Evolutionary conservation across 2,329 filamentous ascomycete genomes (phyloP).

Genomic region (Paraphaeosphaeria minitans): DNA sequence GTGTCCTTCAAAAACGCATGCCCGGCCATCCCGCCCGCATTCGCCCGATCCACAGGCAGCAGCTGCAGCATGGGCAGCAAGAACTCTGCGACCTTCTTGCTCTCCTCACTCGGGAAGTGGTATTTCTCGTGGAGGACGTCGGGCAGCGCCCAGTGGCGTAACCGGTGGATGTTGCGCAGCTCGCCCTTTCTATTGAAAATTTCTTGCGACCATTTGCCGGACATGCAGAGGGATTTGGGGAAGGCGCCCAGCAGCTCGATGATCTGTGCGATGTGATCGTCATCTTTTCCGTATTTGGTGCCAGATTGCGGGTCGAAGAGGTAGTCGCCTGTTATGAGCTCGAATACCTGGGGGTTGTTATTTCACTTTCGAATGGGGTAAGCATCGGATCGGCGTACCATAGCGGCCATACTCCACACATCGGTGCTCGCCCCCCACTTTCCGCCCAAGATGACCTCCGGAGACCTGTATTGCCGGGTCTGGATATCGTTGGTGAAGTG

Average conservation of each 20-base stretch:
- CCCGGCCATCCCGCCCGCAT: slow-evolving; percentile 92
- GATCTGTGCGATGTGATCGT: slow-evolving; percentile 98
- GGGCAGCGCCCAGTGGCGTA: slow-evolving; percentile 92
- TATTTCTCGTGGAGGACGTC: slow-evolving; percentile 97
- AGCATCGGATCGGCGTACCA: slow-evolving; percentile 67
- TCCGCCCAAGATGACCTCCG: slow-evolving; percentile 92
- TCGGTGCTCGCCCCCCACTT: slow-evolving; percentile 99
- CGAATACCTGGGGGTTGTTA: slow-evolving; percentile 73
- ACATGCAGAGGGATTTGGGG: slow-evolving; percentile 87
- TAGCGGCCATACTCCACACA: slow-evolving; percentile 99
- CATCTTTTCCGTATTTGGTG: slow-evolving; percentile 98
- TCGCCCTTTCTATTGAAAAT: slow-evolving; percentile 99
- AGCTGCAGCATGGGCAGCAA: slow-evolving; percentile 90
- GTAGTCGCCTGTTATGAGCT: slow-evolving; percentile 97
- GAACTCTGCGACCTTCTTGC: slow-evolving; percentile 79
- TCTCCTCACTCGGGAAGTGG: slow-evolving; percentile 85
- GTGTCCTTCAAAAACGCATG: slow-evolving; percentile 84
- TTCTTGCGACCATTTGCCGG: slow-evolving; percentile 96
- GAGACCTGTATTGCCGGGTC: slow-evolving; percentile 94
- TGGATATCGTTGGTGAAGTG: slow-evolving; percentile 99
- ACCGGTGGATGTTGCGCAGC: slow-evolving; percentile 92
- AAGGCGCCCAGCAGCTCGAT: slow-evolving; percentile 95
- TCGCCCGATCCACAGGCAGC: slow-evolving; percentile 84
- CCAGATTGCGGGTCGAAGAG: slow-evolving; percentile 98
- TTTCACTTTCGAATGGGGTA: background rate